Conservation (phyloP, 2,329 filamentous ascomycete species). For the Anthostomella pinea region DNA sequence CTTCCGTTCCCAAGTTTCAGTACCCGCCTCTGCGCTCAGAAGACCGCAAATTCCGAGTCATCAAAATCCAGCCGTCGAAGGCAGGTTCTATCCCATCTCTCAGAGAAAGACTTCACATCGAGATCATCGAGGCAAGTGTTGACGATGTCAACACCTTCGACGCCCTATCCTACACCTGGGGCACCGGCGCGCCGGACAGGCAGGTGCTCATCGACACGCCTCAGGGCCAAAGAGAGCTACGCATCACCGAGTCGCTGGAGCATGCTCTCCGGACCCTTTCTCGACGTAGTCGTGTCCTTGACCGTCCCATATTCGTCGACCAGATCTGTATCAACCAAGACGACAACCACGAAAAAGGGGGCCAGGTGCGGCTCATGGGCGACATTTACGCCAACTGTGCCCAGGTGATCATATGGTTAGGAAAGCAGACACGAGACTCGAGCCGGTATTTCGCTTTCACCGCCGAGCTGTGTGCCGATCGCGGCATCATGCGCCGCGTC, state of each 20-base stretch:
- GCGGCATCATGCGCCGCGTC: slow-evolving; percentile 13
- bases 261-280: slow-evolving; percentile 24
- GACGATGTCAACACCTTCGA: slow-evolving; percentile 21
- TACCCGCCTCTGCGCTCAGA: slow-evolving; percentile 7
- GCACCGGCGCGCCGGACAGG: slow-evolving; percentile 20
- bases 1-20: too few species aligned
- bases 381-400: slow-evolving; percentile 13
- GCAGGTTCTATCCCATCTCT: slow-evolving; percentile 16
- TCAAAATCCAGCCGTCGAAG: slow-evolving; percentile 22
- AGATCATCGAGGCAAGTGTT: slow-evolving; percentile 25
- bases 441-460: slow-evolving; percentile 9
- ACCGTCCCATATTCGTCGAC: slow-evolving; percentile 16
- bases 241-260: slow-evolving; percentile 31
- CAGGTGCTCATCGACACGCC: slow-evolving; percentile 25
- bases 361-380: slow-evolving; percentile 21
- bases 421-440: slow-evolving; percentile 5
- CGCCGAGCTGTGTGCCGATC: slow-evolving; percentile 8
- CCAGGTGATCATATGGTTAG: slow-evolving; percentile 16
- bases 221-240: slow-evolving; percentile 12
- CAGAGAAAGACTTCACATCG: slow-evolving; percentile 24
- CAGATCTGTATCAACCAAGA: slow-evolving; percentile 24
- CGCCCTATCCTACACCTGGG: slow-evolving; percentile 33
- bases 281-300: slow-evolving; percentile 9
- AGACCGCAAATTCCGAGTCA: slow-evolving; percentile 22
- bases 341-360: slow-evolving; percentile 13